Evolutionary conservation across 106 monocot genomes (phyloP), one percentile per base, ranked within the genome.

Genomic region (Dactylorhiza incarnata): DNA sequence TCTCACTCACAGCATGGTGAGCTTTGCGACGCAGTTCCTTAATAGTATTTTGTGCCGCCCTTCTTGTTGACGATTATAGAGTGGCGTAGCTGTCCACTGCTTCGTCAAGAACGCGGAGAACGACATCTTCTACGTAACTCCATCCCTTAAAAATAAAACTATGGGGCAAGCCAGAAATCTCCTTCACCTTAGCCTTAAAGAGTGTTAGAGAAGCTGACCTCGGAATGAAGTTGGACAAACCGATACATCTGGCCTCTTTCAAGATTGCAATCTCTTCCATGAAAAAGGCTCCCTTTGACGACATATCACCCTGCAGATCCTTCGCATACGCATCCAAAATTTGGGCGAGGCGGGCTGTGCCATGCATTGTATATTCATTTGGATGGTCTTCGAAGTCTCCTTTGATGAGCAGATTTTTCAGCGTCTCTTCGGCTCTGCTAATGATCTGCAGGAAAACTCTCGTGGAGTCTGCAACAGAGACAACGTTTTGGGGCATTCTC

Each of bases 311-410:
- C 7, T 83, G 85, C 5, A 90, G 47, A n/a, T 49, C 48, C 11
- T 26, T 67, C 0, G 52, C 11, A 47, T 81, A 87, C 9, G 52
- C 51, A 2, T 17, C 0, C 13, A 87, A 48, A 83, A 83, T 85
- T 2, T 83, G 87, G 0, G 79, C 81, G 8, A 91, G 9, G 6
- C 91, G 73, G 11, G 88, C 81, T 0, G 78, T 63, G 44, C 81
- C 85, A 16, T 85, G 85, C 73, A 89, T 78, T 4, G 20, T 5
- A 3, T 65, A 25, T 0, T 88, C 86, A 26, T 86, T 80, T 0
- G 80, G 72, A 54, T 69, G 82, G 14, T 88, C 91, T 0, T 82
- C 86, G 20, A 78, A 88, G 46, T 88, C 91, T 13, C 91, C 90
- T 48, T 79, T 56, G 2, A 90, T 37, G 3, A 90, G 78, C 8